Evolutionary conservation across 495 filamentous ascomycete genomes (phyloP).

Genomic region (Pseudoneurospora amorphoporcata): DNA sequence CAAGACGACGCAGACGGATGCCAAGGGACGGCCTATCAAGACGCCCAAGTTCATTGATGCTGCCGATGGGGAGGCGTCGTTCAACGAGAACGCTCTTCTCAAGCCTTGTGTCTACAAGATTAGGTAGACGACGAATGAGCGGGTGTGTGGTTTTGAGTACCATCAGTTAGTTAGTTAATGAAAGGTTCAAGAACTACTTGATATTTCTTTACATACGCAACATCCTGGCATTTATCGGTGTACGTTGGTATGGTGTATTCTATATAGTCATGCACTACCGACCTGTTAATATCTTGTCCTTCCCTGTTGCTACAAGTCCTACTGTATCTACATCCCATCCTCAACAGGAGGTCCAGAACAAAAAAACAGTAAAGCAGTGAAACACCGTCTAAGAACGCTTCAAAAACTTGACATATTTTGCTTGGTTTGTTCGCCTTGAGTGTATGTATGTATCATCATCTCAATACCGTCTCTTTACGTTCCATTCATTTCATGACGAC

Average conservation of each 20-base stretch:
- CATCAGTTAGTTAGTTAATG: background rate
- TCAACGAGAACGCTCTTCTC: slow-evolving; percentile 52
- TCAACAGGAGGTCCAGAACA: background rate
- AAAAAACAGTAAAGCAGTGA: background rate
- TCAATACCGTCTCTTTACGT: background rate
- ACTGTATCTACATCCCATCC: background rate
- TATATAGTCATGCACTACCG: background rate
- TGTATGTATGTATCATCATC: background rate
- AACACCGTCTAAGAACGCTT: background rate
- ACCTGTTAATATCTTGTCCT: background rate
- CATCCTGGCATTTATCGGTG: background rate
- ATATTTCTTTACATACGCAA: background rate
- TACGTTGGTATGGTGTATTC: background rate
- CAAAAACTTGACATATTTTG: background rate
- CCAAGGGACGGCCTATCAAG: slow-evolving; percentile 16
- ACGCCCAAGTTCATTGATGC: slow-evolving; percentile 53
- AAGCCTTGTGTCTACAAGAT: slow-evolving; percentile 98
- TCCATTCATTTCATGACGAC: background rate
- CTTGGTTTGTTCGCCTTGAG: background rate
- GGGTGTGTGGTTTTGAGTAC: background rate
- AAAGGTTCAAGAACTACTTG: background rate
- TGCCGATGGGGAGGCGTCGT: slow-evolving; percentile 41
- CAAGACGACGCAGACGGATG: slow-evolving; percentile 3
- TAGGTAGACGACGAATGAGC: slow-evolving; percentile 37
- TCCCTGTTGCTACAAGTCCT: background rate